Evolutionary conservation across 352 stramenopile genomes (phyloP).

Genomic region (Phytophthora fragariaefolia): DNA sequence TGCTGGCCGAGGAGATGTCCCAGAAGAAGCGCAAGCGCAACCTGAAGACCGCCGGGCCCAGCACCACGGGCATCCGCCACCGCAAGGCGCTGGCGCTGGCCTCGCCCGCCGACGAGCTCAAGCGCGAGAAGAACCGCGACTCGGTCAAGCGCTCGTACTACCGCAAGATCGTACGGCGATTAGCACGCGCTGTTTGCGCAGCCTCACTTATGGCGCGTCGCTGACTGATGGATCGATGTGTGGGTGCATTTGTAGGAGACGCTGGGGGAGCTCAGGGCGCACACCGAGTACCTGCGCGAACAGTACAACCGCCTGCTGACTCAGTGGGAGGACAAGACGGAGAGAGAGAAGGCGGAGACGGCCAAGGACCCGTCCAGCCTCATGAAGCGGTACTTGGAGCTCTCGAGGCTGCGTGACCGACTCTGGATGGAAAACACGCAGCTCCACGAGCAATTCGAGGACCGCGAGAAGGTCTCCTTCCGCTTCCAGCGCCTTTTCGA

Average conservation of each 20-base stretch:
- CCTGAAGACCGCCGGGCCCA: conserved; percentile 29
- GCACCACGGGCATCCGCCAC: conserved; percentile 31
- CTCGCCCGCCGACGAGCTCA: conserved; percentile 41
- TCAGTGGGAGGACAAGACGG: conserved; percentile 52
- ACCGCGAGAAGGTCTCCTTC: conserved; percentile 61
- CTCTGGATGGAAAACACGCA: conserved; percentile 63
- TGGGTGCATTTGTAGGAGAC: conserved; percentile 41
- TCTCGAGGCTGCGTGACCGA: conserved; percentile 50
- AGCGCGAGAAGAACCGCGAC: conserved; percentile 66
- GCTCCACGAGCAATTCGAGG: conserved; percentile 59
- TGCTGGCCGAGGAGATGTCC: conserved; percentile 51
- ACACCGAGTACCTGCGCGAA: conserved; percentile 52
- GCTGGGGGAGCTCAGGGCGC: conserved; percentile 48
- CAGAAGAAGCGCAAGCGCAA: conserved; percentile 49
- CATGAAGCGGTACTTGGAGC: conserved; percentile 57
- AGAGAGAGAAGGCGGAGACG: conserved; percentile 37
- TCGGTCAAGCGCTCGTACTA: conserved; percentile 65
- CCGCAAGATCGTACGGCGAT: conserved; percentile 58
- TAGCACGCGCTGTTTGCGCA: too few species aligned
- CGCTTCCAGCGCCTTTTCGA: conserved; percentile 62
- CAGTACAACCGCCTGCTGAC: conserved; percentile 55
- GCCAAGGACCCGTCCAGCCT: conserved; percentile 44
- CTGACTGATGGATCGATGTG: background rate
- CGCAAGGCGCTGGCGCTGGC: conserved; percentile 39
- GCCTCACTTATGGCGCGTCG: too few species aligned